phyloP scores from a whole-genome alignment of 2,329 filamentous ascomycete species.

The Akanthomyces lecanii region DNA sequence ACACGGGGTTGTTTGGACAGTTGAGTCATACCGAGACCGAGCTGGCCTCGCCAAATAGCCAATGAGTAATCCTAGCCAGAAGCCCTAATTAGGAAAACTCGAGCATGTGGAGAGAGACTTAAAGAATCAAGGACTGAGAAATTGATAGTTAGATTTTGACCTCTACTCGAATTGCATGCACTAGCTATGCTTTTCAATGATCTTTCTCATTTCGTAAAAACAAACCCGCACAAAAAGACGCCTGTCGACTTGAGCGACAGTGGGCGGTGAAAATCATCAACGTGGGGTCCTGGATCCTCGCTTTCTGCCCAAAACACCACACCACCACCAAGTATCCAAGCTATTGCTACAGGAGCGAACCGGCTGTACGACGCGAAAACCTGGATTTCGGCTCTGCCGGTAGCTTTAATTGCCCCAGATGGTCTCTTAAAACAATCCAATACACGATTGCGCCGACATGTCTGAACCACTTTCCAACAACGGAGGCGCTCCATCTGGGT shows the following conservation, averaged over 20 bases:
- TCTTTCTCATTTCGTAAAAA: not conserved
- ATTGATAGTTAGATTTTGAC: not conserved
- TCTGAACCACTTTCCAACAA: slow-evolving; percentile 40
- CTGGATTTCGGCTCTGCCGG: not conserved
- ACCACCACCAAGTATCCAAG: not conserved
- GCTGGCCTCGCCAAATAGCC: not conserved
- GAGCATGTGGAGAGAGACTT: not conserved
- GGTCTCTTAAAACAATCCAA: not conserved
- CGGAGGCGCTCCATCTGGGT: slow-evolving; percentile 35
- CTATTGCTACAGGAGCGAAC: not conserved
- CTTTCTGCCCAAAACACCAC: slow-evolving; percentile 17
- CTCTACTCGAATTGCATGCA: not conserved
- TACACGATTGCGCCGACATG: slow-evolving; percentile 27
- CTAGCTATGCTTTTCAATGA: not conserved
- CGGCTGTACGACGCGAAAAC: not conserved
- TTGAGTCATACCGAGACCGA: slow-evolving; percentile 12
- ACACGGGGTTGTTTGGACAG: too few relatives aligned
- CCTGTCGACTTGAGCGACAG: not conserved
- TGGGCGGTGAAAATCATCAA: slow-evolving; percentile 17
- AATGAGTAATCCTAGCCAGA: not conserved
- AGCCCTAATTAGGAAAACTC: slow-evolving; percentile 13
- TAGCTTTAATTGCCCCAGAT: slow-evolving; percentile 15
- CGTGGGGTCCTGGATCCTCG: slow-evolving; percentile 14
- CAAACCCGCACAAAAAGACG: not conserved
- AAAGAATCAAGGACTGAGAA: not conserved